These are phyloP conservation scores for Penicillium canariense DNA, from an alignment of 495 filamentous ascomycete genomes.

Conservation along the genomic window DNA sequence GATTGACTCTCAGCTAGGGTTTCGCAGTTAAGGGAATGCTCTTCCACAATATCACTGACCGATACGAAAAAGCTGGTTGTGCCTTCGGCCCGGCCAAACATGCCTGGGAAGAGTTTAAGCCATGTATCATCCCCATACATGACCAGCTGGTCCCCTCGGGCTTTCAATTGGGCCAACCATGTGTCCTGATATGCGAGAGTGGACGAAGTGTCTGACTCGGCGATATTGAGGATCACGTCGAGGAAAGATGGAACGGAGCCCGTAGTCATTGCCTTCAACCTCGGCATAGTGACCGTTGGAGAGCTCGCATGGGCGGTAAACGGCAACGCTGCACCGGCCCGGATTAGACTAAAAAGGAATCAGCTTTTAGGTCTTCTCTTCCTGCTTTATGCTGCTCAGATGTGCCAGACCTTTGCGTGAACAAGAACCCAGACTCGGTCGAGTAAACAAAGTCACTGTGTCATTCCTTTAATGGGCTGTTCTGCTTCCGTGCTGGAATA, in stretches of 20 bases:
- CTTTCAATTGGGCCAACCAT: slow-evolving; percentile 89
- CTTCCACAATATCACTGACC: slow-evolving; percentile 53
- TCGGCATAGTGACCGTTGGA: slow-evolving; percentile 97
- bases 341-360: slow-evolving; percentile 65
- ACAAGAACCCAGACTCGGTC: slow-evolving; percentile 74
- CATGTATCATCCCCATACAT: slow-evolving; percentile 99
- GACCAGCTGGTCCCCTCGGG: slow-evolving; percentile 70
- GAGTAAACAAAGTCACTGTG: slow-evolving; percentile 94
- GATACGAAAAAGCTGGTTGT: slow-evolving; percentile 98
- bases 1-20: neutral
- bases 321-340: slow-evolving; percentile 75
- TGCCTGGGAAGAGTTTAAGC: slow-evolving; percentile 90
- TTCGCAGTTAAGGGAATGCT: too few relatives aligned
- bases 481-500: neutral
- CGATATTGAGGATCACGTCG: slow-evolving; percentile 94
- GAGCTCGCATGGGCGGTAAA: slow-evolving; percentile 96
- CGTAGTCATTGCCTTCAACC: slow-evolving; percentile 95
- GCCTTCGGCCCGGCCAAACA: slow-evolving; percentile 82
- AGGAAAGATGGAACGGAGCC: slow-evolving; percentile 95
- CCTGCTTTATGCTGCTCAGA: neutral
- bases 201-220: slow-evolving; percentile 86
- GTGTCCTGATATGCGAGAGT: slow-evolving; percentile 86
- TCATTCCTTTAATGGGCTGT: slow-evolving; percentile 12
- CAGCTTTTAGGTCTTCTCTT: slow-evolving; percentile 2
- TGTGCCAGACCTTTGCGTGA: slow-evolving; percentile 74